Evolutionary conservation across 2,329 filamentous ascomycete genomes (phyloP).

Genomic region (Cryoendolithus antarcticus): DNA sequence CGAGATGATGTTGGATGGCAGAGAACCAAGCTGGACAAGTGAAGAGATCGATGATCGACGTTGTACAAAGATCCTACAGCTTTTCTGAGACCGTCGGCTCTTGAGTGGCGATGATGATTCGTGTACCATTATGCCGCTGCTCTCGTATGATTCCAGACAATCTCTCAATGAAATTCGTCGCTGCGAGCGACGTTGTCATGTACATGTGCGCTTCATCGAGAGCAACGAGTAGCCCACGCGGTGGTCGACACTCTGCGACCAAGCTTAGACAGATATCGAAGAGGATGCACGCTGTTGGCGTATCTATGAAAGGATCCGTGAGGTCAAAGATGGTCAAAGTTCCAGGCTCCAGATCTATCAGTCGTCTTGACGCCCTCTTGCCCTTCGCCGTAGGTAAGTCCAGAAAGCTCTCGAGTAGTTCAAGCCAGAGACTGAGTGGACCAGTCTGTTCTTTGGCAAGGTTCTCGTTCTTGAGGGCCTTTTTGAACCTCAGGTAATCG

Average conservation of each 20-base stretch:
- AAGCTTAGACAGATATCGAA: slow-evolving; percentile 1
- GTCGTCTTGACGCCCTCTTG: not conserved
- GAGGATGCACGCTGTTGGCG: slow-evolving; percentile 26
- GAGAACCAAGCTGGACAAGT: slow-evolving; percentile 51
- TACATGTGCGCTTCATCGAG: slow-evolving; percentile 73
- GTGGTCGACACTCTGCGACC: slow-evolving; percentile 12
- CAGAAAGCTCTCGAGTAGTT: slow-evolving; percentile 2
- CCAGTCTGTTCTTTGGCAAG: not conserved
- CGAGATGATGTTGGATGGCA: slow-evolving; percentile 35
- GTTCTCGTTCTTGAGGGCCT: not conserved
- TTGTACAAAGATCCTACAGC: slow-evolving; percentile 57
- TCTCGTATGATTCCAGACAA: slow-evolving; percentile 49
- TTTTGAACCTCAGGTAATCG: not conserved
- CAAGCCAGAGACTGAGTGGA: slow-evolving; percentile 1
- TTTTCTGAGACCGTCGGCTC: slow-evolving; percentile 59
- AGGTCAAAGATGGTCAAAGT: slow-evolving; percentile 57
- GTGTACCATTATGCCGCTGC: slow-evolving; percentile 57
- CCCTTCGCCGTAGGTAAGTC: too few relatives aligned
- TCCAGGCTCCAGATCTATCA: slow-evolving; percentile 20
- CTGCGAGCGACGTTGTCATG: slow-evolving; percentile 42
- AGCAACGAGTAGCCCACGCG: slow-evolving; percentile 46
- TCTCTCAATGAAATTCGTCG: slow-evolving; percentile 26
- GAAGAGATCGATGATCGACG: slow-evolving; percentile 62
- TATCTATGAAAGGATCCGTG: slow-evolving; percentile 57
- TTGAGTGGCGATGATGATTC: slow-evolving; percentile 63